Conservation (phyloP, 805 yeast species). For the Candida sakaeoensis region DNA sequence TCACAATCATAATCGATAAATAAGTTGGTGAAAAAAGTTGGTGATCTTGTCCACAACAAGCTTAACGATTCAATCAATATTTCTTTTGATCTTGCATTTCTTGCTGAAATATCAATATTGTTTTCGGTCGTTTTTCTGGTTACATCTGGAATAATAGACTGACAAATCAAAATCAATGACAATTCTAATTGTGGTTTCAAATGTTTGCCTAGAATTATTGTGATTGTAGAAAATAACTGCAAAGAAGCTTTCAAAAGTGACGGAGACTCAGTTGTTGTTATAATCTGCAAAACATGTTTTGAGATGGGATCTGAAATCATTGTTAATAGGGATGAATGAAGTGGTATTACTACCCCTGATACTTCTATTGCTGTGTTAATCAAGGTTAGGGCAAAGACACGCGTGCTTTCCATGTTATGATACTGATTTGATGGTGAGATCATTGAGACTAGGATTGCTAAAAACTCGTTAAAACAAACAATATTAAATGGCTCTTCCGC, state of each 20-base stretch:
- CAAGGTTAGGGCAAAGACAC: slow-evolving; percentile 76
- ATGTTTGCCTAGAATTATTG: slow-evolving; percentile 59
- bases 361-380: slow-evolving; percentile 79
- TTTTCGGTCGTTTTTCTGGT: slow-evolving; percentile 16
- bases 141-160: slow-evolving; percentile 44
- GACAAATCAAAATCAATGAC: slow-evolving; percentile 59
- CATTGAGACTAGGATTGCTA: slow-evolving; percentile 72
- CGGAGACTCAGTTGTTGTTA: slow-evolving; percentile 71
- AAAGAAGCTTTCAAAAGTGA: slow-evolving; percentile 71
- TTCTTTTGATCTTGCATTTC: slow-evolving; percentile 60
- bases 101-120: slow-evolving; percentile 16
- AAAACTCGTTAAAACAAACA: slow-evolving; percentile 69
- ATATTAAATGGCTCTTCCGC: slow-evolving; percentile 59
- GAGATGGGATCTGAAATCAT: slow-evolving; percentile 78
- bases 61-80: slow-evolving; percentile 80
- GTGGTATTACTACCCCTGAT: slow-evolving; percentile 57
- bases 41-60: slow-evolving; percentile 75
- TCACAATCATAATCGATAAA: slow-evolving; percentile 89
- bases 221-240: slow-evolving; percentile 68
- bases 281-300: slow-evolving; percentile 76
- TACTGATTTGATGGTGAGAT: slow-evolving; percentile 78
- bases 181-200: slow-evolving; percentile 81
- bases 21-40: slow-evolving; percentile 68
- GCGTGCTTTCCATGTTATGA: slow-evolving; percentile 82
- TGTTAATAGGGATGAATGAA: slow-evolving; percentile 61